Evolutionary conservation across 352 stramenopile species (phyloP), one percentile per base, ranked within the genome.

Genomic region (Globisporangium cederbergense): DNA sequence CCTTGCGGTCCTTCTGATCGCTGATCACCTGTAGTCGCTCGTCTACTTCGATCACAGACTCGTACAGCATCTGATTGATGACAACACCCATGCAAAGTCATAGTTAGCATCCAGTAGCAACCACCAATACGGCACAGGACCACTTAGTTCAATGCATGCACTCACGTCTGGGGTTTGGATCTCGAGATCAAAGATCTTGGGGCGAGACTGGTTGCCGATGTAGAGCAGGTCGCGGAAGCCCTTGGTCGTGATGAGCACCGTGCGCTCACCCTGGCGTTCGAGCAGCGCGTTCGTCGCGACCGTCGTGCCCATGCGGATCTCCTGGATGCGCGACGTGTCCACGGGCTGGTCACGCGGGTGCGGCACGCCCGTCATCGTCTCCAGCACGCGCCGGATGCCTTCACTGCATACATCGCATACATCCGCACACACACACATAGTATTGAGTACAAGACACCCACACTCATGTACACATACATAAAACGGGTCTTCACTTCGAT

Each of bases 241-340:
- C 60, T 93, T 79, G 10, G 97, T 99, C 11, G 93, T 98, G 7
- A 99, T 75, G 2, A 99, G 81, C 53, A 91, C 97, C 64, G 93
- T 98, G 20, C 88, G 81, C 68, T 98, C 96, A 22, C 98, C 98
- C 59, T 99, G 82, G 50, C 97, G 81, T 77, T 99, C 98, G 38
- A 99, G 75, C 69, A 99, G 79, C 6, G 97, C 98, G 72, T 99
- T 99, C n/a, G 98, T 99, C 2, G 98, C 98, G 13, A 99, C 98
- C 4, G 98, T 99, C 9, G 60, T 64, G 77, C 78, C 98, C 98
- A 99, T 99, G 32, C 97, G 88, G 70, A 99, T 99, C 55, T 83
- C 97, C 60, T 97, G 91, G 64, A 99, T 98, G 46, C 81, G 74
- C 11, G 77, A 79, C 32, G 95, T 98, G 60, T 97, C 80, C 20